phyloP scores from a whole-genome alignment of 2,329 filamentous ascomycete species.

The Periglandula ipomoeae region DNA sequence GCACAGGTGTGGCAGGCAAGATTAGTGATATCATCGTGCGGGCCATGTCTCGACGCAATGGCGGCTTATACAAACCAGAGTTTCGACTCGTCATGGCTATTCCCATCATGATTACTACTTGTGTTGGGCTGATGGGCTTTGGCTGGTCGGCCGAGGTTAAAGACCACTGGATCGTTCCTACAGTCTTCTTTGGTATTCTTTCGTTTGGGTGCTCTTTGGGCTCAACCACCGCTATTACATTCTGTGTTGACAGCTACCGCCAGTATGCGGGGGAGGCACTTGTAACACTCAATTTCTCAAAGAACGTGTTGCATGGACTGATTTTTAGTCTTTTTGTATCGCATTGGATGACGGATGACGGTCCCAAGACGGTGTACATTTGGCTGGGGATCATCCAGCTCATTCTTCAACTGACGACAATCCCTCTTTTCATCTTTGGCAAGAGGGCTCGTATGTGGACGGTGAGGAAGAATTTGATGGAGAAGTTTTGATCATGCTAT shows the following conservation, averaged over 20 bases:
- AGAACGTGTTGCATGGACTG: conserved; percentile 87
- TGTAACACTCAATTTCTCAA: conserved; percentile 88
- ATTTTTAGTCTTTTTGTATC: conserved; percentile 86
- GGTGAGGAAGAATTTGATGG: conserved; percentile 75
- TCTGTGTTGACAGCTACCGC: conserved; percentile 86
- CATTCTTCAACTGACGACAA: conserved; percentile 59
- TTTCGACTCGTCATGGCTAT: conserved; percentile 83
- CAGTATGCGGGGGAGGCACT: conserved; percentile 91
- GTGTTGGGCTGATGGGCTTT: conserved; percentile 85
- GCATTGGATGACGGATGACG: conserved; percentile 67
- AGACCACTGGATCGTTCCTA: conserved; percentile 84
- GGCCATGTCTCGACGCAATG: conserved; percentile 73
- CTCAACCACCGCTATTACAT: conserved; percentile 86
- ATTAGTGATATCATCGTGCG: conserved; percentile 79
- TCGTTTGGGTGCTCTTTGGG: conserved; percentile 89
- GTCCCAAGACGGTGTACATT: conserved; percentile 69
- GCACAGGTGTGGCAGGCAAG: conserved; percentile 85
- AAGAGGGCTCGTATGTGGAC: conserved; percentile 95
- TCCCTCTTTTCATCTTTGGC: conserved; percentile 91
- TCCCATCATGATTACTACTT: conserved; percentile 69
- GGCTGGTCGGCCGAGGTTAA: conserved; percentile 78
- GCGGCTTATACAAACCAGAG: conserved; percentile 92
- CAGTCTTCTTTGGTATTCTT: conserved; percentile 83
- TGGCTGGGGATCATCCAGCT: conserved; percentile 82
- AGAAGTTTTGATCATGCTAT: conserved; percentile 45